A percentile compares a stretch with the other conserved stretches of the same genome.
Evolutionary conservation across 495 filamentous ascomycete species (phyloP).

Genomic region (Lasiosphaeris hirsuta): DNA sequence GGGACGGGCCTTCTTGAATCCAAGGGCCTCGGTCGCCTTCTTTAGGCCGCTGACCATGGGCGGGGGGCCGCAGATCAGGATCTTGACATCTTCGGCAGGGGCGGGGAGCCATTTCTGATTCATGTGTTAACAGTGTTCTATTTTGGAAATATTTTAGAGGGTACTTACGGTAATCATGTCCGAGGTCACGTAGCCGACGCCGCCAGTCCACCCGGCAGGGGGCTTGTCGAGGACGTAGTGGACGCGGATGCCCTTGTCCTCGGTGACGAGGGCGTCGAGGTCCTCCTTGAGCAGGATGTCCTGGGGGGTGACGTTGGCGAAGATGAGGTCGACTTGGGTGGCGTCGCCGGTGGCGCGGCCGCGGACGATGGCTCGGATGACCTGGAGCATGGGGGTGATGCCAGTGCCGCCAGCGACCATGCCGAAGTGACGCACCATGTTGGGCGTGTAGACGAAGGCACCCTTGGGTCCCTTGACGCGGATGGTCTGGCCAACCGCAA

Average conservation of each 20-base stretch:
- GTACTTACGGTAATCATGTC: conserved; percentile 87
- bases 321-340: conserved; percentile 89
- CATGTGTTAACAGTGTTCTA: conserved; percentile 8
- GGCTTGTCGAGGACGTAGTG: conserved; percentile 97
- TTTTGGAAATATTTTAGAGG: conserved; percentile 10
- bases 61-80: conserved; percentile 93
- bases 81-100: conserved; percentile 83
- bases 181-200: conserved; percentile 87
- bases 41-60: conserved; percentile 97
- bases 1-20: conserved; percentile 84
- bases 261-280: conserved; percentile 69
- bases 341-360: conserved; percentile 74
- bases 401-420: conserved; percentile 98
- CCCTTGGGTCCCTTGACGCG: conserved; percentile 91
- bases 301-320: conserved; percentile 89
- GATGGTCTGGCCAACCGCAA: conserved; percentile 82
- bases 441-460: conserved; percentile 92
- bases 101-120: conserved; percentile 69
- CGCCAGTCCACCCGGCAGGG: conserved; percentile 82
- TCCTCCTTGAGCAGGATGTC: conserved; percentile 94
- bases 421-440: conserved; percentile 89
- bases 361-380: conserved; percentile 84
- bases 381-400: conserved; percentile 97
- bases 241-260: conserved; percentile 77
- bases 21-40: conserved; percentile 85